Percentiles rank a stretch among this genome's conserved stretches.
These are phyloP conservation scores for Cordyceps javanica DNA, from an alignment of 2,329 filamentous ascomycete species.

Conservation along the genomic window DNA sequence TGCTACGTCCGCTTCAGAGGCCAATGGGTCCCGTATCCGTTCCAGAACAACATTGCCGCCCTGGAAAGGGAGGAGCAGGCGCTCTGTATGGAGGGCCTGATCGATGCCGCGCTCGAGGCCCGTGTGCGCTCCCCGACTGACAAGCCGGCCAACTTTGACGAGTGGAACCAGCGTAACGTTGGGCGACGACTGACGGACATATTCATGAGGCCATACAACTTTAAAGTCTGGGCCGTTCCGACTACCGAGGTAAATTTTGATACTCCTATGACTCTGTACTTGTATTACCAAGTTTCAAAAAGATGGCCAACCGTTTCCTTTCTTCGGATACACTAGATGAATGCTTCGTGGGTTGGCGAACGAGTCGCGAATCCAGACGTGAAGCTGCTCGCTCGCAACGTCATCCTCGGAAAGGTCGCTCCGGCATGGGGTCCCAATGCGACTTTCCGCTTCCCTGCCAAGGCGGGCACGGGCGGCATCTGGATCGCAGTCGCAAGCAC, in stretches of 20 bases:
- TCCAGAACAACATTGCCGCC: slow-evolving; percentile 97
- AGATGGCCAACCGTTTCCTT: no score
- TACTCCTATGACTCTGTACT: no score
- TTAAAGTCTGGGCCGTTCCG: slow-evolving; percentile 93
- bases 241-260: slow-evolving; percentile 72
- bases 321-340: slow-evolving; percentile 74
- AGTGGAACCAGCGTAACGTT: slow-evolving; percentile 88
- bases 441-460: slow-evolving; percentile 88
- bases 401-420: slow-evolving; percentile 82
- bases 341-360: slow-evolving; percentile 90
- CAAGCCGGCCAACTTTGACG: slow-evolving; percentile 87
- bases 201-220: slow-evolving; percentile 97
- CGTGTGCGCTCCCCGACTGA: slow-evolving; percentile 69
- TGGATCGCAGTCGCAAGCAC: slow-evolving; percentile 91
- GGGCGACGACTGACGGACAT: slow-evolving; percentile 76
- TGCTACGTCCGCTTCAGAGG: slow-evolving; percentile 89
- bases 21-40: slow-evolving; percentile 89
- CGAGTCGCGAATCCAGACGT: slow-evolving; percentile 87
- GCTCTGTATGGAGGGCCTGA: slow-evolving; percentile 79
- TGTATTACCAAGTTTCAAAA: no score
- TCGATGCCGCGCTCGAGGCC: slow-evolving; percentile 76
- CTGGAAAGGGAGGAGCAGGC: slow-evolving; percentile 89
- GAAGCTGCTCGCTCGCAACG: slow-evolving; percentile 80
- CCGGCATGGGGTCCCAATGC: slow-evolving; percentile 92
- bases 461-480: slow-evolving; percentile 86